phyloP scores from a whole-genome alignment of 208 protist genomes.

The Crithidia bombi region DNA sequence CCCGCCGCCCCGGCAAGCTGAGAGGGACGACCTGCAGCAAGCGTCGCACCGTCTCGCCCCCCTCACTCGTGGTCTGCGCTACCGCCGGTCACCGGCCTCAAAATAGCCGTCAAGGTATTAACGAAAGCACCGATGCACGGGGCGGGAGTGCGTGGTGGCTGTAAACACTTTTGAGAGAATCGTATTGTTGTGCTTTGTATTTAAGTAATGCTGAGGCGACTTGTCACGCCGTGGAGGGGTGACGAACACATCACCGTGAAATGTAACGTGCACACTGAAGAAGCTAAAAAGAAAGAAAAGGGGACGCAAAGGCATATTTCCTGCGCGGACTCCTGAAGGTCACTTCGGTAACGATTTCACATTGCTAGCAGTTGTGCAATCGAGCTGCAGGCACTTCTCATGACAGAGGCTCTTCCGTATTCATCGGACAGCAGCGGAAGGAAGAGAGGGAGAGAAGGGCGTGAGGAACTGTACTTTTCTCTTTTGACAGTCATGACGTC shows the following conservation, averaged over 20 bases:
- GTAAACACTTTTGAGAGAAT: neutral
- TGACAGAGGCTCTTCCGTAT: too few relatives aligned
- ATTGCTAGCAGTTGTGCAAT: too few relatives aligned
- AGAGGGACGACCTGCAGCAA: neutral
- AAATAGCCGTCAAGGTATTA: neutral
- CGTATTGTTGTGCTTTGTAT: too few relatives aligned
- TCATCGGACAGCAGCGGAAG: too few relatives aligned
- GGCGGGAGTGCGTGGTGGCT: neutral
- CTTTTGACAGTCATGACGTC: too few relatives aligned
- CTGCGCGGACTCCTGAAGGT: too few relatives aligned
- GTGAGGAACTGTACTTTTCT: too few relatives aligned
- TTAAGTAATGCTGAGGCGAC: neutral
- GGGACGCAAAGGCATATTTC: too few relatives aligned
- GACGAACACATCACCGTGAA: neutral
- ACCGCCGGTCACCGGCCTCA: neutral
- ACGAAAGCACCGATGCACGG: neutral
- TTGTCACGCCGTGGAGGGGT: neutral
- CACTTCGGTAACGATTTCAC: too few relatives aligned
- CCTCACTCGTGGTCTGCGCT: neutral
- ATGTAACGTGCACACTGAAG: too few relatives aligned
- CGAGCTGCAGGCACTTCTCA: too few relatives aligned
- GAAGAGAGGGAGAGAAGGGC: too few relatives aligned
- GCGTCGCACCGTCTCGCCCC: neutral
- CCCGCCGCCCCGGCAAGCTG: neutral
- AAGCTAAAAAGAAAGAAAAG: neutral